Evolutionary conservation across 192 early-diverging fungal species (phyloP).

Genomic region (Phlyctochytrium planicorne): DNA sequence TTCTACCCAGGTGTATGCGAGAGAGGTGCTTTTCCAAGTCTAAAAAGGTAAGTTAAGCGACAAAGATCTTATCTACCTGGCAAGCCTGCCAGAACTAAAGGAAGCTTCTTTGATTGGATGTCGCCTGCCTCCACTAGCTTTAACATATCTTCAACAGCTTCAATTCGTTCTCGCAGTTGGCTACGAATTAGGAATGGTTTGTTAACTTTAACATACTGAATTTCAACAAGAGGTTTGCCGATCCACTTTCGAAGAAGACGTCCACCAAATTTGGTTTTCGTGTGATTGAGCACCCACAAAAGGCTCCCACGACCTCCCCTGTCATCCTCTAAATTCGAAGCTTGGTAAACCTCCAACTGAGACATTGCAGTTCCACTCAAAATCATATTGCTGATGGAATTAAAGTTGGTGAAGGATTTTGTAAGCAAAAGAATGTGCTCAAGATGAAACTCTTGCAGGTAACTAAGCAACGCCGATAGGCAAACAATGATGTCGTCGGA

Average conservation of each 20-base stretch:
- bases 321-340: conserved; percentile 37
- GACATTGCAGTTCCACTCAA: conserved; percentile 65
- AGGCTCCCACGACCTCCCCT: conserved; percentile 42
- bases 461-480: conserved; percentile 56
- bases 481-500: conserved; percentile 33
- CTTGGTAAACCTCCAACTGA: conserved; percentile 66
- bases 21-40: conserved; percentile 68
- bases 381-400: conserved; percentile 57
- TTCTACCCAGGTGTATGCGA: conserved; percentile 65
- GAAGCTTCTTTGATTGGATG: conserved; percentile 35
- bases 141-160: conserved; percentile 63
- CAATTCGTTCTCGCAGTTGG: conserved; percentile 52
- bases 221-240: conserved; percentile 60
- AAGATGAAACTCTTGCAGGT: conserved; percentile 66
- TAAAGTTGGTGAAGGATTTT: conserved; percentile 61
- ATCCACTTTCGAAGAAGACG: conserved; percentile 71
- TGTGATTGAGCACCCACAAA: conserved; percentile 65
- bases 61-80: conserved; percentile 20
- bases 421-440: conserved; percentile 54
- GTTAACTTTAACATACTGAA: conserved; percentile 14
- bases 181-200: conserved; percentile 4
- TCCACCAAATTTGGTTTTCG: conserved; percentile 62
- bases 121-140: conserved; percentile 30
- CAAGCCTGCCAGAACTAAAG: conserved; percentile 40
- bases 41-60: conserved; percentile 13